Evolutionary conservation across 2,329 filamentous ascomycete species (phyloP), one percentile per base, ranked within the genome.

Genomic region (Rosellinia necatrix): DNA sequence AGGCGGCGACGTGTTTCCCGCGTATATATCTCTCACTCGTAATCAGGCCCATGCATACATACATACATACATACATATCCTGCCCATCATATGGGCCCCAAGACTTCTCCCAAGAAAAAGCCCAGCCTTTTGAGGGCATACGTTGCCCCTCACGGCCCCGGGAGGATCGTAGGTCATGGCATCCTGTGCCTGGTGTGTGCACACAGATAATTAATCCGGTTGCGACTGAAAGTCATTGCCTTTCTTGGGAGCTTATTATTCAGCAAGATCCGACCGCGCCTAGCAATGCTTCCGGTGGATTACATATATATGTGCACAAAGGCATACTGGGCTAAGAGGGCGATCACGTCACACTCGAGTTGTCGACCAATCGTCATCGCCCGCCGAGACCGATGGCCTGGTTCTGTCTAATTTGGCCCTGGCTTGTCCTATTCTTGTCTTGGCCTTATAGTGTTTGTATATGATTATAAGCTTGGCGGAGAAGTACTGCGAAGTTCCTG

Each of bases 401-500:
- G 42, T 34, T 52, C 43, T 15, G 19, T 3, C n/a, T n/a, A 46
- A 10, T 19, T 15, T 34, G n/a, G 24, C n/a, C 38, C 9, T 15
- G 8, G 40, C 41, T 19, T 24, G 19, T 24, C 10, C 30, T 34
- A 15, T 43, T 44, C 49, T 37, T 43, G 43, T 40, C 38, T 40
- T 44, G 24, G 49, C 34, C 50, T 46, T n/a, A 21, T 15, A 35
- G 15, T 19, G n/a, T 44, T 24, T 27, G 22, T 43, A 24, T 43
- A 35, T 38, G 30, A 43, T 48, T 51, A 30, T 19, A 29, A 43
- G 41, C 49, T 37, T 46, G 34, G 49, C 50, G 21, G 25, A 24
- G 15, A 49, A 50, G 55, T 54, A 58, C 44, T n/a, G 8, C 10
- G 4, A 54, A 37, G 55, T 58, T 49, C 12, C 49, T 13, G 9